Evolutionary conservation across 2,329 filamentous ascomycete genomes (phyloP).

Genomic region (Fusarium cyanostomum): DNA sequence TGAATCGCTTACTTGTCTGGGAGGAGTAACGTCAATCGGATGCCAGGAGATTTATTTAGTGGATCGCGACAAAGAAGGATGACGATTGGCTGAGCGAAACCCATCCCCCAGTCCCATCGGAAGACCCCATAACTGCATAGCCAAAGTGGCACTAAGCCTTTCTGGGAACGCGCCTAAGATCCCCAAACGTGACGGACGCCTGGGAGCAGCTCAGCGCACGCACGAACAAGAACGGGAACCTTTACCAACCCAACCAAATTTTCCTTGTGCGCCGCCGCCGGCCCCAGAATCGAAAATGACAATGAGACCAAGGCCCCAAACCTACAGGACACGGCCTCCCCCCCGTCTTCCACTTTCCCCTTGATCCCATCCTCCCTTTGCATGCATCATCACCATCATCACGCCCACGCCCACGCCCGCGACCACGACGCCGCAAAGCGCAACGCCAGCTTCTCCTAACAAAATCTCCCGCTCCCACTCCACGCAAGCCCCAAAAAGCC

Average conservation of each 20-base stretch:
- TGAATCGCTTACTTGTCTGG: conserved; percentile 12
- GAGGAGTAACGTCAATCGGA: conserved; percentile 31
- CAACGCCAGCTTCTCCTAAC: conserved; percentile 35
- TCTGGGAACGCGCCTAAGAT: conserved; percentile 23
- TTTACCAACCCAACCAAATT: conserved; percentile 47
- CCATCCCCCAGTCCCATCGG: conserved; percentile 14
- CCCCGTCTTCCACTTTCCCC: conserved; percentile 40
- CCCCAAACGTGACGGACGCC: conserved; percentile 24
- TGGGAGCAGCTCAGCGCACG: neutral
- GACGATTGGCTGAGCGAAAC: conserved; percentile 20
- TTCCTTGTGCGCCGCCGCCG: conserved; percentile 52
- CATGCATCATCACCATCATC: conserved; percentile 42
- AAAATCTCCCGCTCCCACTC: conserved; percentile 41
- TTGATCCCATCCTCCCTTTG: conserved; percentile 29
- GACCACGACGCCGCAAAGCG: conserved; percentile 40
- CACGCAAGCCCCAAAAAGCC: conserved; percentile 45
- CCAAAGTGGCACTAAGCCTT: conserved; percentile 25
- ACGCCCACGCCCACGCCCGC: conserved; percentile 22
- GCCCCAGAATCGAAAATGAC: conserved; percentile 51
- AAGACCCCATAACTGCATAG: conserved; percentile 30
- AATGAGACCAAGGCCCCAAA: conserved; percentile 53
- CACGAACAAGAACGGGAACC: conserved; percentile 42
- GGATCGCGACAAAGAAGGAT: neutral
- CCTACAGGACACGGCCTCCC: conserved; percentile 50
- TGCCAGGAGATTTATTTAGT: conserved; percentile 22